A percentile compares a stretch with the other conserved stretches of the same genome.
Evolutionary conservation across 2,329 filamentous ascomycete genomes (phyloP).

Genomic region (Neofusicoccum cordaticola): DNA sequence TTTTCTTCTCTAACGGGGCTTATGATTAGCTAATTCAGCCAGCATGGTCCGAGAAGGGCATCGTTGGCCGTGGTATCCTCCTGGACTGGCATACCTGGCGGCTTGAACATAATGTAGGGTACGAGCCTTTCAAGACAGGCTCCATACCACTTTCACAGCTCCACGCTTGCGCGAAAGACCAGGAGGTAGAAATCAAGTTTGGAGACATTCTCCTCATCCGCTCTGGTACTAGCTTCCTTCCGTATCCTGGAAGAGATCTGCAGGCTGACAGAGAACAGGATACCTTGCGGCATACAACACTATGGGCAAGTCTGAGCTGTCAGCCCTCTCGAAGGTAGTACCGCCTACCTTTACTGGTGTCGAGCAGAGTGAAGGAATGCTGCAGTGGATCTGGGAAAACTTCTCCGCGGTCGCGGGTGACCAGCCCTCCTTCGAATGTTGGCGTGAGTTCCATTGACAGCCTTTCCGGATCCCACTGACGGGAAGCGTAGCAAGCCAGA

Average conservation of each 20-base stretch:
- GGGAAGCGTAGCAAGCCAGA: conserved; percentile 9
- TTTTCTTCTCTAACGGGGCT: neutral
- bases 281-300: conserved; percentile 21
- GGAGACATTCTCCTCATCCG: conserved; percentile 34
- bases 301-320: conserved; percentile 17
- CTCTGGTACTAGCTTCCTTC: conserved; percentile 17
- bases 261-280: conserved; percentile 16
- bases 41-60: conserved; percentile 54
- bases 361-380: conserved; percentile 42
- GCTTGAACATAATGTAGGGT: conserved; percentile 19
- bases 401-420: conserved; percentile 65
- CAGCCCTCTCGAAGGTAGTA: conserved; percentile 14
- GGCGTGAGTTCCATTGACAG: conserved; percentile 32
- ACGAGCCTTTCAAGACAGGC: conserved; percentile 25
- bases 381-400: conserved; percentile 64
- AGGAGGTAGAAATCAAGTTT: conserved; percentile 23
- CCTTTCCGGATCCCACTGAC: neutral
- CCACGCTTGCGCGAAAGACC: conserved; percentile 22
- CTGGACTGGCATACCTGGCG: conserved; percentile 48
- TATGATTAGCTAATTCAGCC: neutral
- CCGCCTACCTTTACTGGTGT: conserved; percentile 18
- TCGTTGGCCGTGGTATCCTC: conserved; percentile 55
- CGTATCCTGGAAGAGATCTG: neutral
- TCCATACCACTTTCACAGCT: conserved; percentile 24
- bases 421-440: conserved; percentile 59